phyloP scores from a whole-genome alignment of 176 grass and related monocot species.

The Cocos nucifera region DNA sequence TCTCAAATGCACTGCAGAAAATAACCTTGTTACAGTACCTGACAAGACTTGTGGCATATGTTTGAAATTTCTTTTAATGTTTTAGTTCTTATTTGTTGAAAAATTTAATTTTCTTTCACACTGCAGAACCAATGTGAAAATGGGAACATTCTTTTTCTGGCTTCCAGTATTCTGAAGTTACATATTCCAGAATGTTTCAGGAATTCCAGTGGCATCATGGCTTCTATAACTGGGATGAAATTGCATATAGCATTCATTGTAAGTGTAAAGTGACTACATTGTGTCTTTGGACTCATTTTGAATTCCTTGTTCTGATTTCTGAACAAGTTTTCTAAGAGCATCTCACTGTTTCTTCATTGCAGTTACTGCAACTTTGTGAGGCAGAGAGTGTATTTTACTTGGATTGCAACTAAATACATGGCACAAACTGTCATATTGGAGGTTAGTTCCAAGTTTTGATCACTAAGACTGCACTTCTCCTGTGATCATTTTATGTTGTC shows the following conservation, averaged over 20 bases:
- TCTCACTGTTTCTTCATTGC: slow-evolving; percentile 16
- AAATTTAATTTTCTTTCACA: too few species aligned
- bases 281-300: slow-evolving; percentile 6
- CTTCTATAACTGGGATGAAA: slow-evolving; percentile 73
- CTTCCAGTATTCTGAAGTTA: slow-evolving; percentile 58
- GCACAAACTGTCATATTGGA: slow-evolving; percentile 72
- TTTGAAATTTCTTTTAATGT: too few species aligned
- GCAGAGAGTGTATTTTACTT: slow-evolving; percentile 89
- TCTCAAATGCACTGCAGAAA: too few species aligned
- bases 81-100: too few species aligned
- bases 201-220: slow-evolving; percentile 45
- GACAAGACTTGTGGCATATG: too few species aligned
- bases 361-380: slow-evolving; percentile 23
- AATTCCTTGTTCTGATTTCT: too few species aligned
- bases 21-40: too few species aligned
- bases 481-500: slow-evolving; percentile 6
- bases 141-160: slow-evolving; percentile 79
- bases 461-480: slow-evolving; percentile 7
- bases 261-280: slow-evolving; percentile 26
- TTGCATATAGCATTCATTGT: slow-evolving; percentile 82
- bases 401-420: slow-evolving; percentile 61
- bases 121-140: slow-evolving; percentile 76
- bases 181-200: slow-evolving; percentile 54
- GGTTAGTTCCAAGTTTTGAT: slow-evolving; percentile 34
- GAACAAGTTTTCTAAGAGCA: neutral